Evolutionary conservation across 371 early-diverging fungal genomes (phyloP), one percentile per base, ranked within the genome.

Genomic region (Circinella minor): DNA sequence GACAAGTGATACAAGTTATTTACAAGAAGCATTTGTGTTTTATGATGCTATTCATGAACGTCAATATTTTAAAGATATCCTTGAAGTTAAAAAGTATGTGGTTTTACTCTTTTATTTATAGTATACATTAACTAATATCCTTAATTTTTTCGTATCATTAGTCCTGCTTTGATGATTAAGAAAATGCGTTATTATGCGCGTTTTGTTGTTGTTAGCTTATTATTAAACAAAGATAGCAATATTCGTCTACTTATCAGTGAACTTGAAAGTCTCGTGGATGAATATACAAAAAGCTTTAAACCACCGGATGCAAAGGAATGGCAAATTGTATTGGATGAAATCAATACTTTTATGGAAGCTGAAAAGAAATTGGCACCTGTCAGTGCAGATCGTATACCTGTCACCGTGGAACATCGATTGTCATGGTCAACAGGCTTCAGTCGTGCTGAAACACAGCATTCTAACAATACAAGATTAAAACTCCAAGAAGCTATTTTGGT

Each of bases 11-110:
- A 96, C 97, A 0, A 96, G 94, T 74, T 97, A 99, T 73, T 77
- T 99, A 39, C 88, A 93, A 47, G 99, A 99, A 76, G 91, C 98
- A 0, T 96, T 88, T 71, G 90, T 94, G 13, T 99, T 98, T 82
- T 99, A 98, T 74, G 95, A 96, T 59, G 99, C 98, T 3, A 96
- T 98, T 65, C 92, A 94, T 51, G 96, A 96, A 57, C 88, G 99
- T 63, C 90, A 91, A 67, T 99, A 99, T 74, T 98, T 98, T 72
- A 91, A 92, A 67, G 96, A 97, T 68, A 94, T 96, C 14, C 78
- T 93, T 36, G 97, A 98, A 65, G 89, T 90, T 10, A 95, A 95
- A 79, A 95, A 90, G 90, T 91, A 83, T 27, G 27, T 27, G 2
- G 2, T 27, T 27, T 27, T 27, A 27, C 27, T 27, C 27, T 27